Conservation (phyloP, 768 basidiomycete genomes). For the Naganishia randhawae region DNA sequence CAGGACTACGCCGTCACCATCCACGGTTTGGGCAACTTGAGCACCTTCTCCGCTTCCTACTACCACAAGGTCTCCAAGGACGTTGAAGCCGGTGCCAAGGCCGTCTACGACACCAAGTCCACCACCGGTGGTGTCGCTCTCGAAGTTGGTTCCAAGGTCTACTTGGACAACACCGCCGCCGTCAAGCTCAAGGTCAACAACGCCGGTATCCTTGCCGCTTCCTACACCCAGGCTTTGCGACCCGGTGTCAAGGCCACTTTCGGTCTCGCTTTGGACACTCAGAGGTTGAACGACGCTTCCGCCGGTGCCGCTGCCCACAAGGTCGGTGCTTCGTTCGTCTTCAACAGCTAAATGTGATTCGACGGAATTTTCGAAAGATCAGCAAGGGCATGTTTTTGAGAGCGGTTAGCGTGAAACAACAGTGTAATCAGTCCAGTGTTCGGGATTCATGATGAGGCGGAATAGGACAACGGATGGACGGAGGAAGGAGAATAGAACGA, state of each 20-base stretch:
- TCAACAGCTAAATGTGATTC: slow-evolving; percentile 47
- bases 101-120: slow-evolving; percentile 89
- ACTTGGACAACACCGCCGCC: slow-evolving; percentile 78
- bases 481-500: background rate
- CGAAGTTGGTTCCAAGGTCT: slow-evolving; percentile 95
- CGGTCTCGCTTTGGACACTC: slow-evolving; percentile 92
- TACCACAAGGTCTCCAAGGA: slow-evolving; percentile 65
- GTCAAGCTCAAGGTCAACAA: slow-evolving; percentile 99
- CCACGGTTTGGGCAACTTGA: slow-evolving; percentile 91
- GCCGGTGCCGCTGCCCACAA: slow-evolving; percentile 51
- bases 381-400: background rate
- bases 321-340: slow-evolving; percentile 54
- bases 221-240: slow-evolving; percentile 79
- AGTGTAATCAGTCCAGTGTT: background rate
- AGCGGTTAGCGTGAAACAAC: background rate
- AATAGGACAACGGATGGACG: background rate
- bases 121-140: slow-evolving; percentile 79
- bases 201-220: slow-evolving; percentile 79
- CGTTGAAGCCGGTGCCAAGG: slow-evolving; percentile 55
- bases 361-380: too few species aligned
- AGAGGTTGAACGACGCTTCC: slow-evolving; percentile 73
- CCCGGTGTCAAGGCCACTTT: slow-evolving; percentile 89
- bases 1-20: slow-evolving; percentile 74
- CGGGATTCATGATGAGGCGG: background rate
- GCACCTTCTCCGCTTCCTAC: slow-evolving; percentile 90